A percentile compares a stretch with the other conserved stretches of the same genome.
Evolutionary conservation across 805 yeast species (phyloP).

Genomic region (Lipomyces yamadae): DNA sequence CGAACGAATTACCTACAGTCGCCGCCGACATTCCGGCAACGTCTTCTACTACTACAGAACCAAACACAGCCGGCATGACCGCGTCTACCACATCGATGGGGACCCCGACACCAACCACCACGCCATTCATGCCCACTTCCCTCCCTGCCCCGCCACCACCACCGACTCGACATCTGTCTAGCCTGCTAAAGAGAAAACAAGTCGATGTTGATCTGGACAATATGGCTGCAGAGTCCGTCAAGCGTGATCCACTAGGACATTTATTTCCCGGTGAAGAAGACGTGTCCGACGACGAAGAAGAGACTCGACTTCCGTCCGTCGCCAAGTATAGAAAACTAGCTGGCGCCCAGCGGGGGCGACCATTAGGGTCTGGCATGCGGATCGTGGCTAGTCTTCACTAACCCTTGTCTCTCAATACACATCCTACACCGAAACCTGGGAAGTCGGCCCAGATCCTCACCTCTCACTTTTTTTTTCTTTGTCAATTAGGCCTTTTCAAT

Average conservation of each 20-base stretch:
- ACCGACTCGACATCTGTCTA: slow-evolving; percentile 25
- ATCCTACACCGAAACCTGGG: neutral
- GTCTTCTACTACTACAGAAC: slow-evolving; percentile 1
- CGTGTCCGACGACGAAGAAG: slow-evolving; percentile 24
- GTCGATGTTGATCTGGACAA: slow-evolving; percentile 30
- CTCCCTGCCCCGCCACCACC: slow-evolving; percentile 17
- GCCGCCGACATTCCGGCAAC: neutral
- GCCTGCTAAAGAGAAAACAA: slow-evolving; percentile 31
- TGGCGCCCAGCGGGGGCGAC: slow-evolving; percentile 18
- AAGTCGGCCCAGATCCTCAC: neutral
- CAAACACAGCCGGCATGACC: neutral
- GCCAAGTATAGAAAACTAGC: slow-evolving; percentile 28
- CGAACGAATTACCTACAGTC: neutral
- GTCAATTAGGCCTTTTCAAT: neutral
- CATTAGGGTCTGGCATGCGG: slow-evolving; percentile 33
- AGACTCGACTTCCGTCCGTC: slow-evolving; percentile 28
- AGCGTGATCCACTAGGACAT: slow-evolving; percentile 37
- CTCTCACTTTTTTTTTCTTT: neutral
- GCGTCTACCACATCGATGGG: neutral
- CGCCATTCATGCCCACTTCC: slow-evolving; percentile 10
- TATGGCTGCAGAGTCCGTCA: slow-evolving; percentile 34
- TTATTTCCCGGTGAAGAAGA: slow-evolving; percentile 40
- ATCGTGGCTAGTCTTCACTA: slow-evolving; percentile 28
- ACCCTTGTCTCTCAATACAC: neutral
- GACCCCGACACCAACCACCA: slow-evolving; percentile 11